Conservation (phyloP, 352 stramenopile species). For the Globisporangium abappressorium region DNA sequence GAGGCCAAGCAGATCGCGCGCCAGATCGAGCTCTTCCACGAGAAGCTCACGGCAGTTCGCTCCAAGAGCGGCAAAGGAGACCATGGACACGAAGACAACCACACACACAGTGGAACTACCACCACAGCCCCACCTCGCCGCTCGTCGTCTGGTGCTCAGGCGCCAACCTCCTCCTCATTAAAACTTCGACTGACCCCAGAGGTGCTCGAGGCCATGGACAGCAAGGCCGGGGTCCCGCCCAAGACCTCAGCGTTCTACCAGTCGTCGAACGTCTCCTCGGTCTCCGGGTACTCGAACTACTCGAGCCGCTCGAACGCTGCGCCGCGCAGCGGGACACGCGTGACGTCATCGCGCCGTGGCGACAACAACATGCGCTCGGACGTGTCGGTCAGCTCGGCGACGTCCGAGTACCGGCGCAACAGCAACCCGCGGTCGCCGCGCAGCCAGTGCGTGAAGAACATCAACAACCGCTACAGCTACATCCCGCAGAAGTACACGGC, state of each 20-base stretch:
- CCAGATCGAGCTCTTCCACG: slow-evolving; percentile 48
- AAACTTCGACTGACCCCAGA: slow-evolving; percentile 58
- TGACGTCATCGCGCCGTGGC: slow-evolving; percentile 1
- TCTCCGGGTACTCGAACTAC: slow-evolving; percentile 61
- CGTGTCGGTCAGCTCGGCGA: slow-evolving; percentile 57
- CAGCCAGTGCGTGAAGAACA: slow-evolving; percentile 39
- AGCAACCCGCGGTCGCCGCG: slow-evolving; percentile 33
- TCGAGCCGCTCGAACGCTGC: slow-evolving; percentile 30
- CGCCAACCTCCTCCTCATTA: slow-evolving; percentile 14
- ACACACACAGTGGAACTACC: slow-evolving; percentile 1
- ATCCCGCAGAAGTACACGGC: slow-evolving; percentile 58
- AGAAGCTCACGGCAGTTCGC: slow-evolving; percentile 47
- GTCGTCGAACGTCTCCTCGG: slow-evolving; percentile 62
- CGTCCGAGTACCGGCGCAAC: slow-evolving; percentile 29
- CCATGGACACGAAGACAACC: slow-evolving; percentile 1
- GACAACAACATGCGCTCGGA: slow-evolving; percentile 29
- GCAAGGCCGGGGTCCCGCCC: slow-evolving; percentile 43
- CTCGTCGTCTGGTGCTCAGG: neutral
- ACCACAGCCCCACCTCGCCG: slow-evolving; percentile 10
- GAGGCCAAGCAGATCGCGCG: slow-evolving; percentile 67
- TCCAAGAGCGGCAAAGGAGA: slow-evolving; percentile 12
- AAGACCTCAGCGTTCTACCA: slow-evolving; percentile 45
- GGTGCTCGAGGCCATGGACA: slow-evolving; percentile 55
- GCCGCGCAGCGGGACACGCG: slow-evolving; percentile 21
- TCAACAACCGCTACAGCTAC: slow-evolving; percentile 69